Evolutionary conservation across 768 basidiomycete genomes (phyloP), one percentile per base, ranked within the genome.

Genomic region (Leccinum disarticulatum): DNA sequence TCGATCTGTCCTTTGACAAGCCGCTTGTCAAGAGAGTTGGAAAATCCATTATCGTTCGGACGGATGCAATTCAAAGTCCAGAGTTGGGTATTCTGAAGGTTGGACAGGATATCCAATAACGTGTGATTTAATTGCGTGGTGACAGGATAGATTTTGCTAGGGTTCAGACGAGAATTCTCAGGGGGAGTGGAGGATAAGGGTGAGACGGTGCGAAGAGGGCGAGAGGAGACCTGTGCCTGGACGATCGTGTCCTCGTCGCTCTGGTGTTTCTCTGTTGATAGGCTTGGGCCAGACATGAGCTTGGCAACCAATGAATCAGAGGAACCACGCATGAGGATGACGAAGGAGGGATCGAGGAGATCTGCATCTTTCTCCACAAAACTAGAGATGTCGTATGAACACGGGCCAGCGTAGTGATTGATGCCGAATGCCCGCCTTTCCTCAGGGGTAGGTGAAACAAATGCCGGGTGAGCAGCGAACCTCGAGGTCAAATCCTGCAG

Each of bases 41-140:
- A 79, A 15, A 83, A 82, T 6, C 83, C 81, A 13, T 83, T 84
- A 65, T 87, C 86, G 69, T 87, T 87, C 6, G 85, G 86, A 43
- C 84, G 82, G 56, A 87, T 81, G 65, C 86, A 87, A 6, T 77
- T 74, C 36, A 87, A 77, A 5, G 80, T 82, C 86, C 86, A 87
- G 30, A 80, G 68, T 10, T 72, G 75, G 9, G 77, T 75, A 25
- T 74, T 70, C 61, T 85, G 82, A 47, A 86, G 65, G 55, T 72
- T 76, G 30, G 68, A 70, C 35, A 85, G 65, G 30, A 86, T 64
- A 55, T 81, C 78, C 48, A 79, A 77, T n/a, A 86, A 66, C 14
- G 77, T 77, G 56, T 80, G 79, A 68, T 85, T 84, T 38, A 85
- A 68, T 67, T 87, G 86, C 2, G 82, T 82, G 10, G 83, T 81